Base-by-base conservation (phyloP, 2,329 filamentous ascomycete species). In the Aureobasidium uvarum region DNA sequence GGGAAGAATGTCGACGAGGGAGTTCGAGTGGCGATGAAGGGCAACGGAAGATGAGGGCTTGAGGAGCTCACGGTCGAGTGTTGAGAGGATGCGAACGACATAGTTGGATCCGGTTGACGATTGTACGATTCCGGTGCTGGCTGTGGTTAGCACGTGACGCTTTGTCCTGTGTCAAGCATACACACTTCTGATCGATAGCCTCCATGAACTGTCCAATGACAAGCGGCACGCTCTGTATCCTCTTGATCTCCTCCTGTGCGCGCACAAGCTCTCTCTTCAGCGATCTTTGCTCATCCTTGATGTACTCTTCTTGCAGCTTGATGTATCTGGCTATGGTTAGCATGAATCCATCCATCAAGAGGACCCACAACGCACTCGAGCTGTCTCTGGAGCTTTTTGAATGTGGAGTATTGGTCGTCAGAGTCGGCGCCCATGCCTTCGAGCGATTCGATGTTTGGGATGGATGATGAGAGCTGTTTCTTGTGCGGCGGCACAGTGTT, bases 181-280 rank as follows among this genome's bases (percentile, higher is more conserved):
- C 36, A 16, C 84, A 96, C 92, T 97, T 99, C 81, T 99, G 95
- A 78, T 99, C 95, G 76, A 99, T 99, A 65, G 95, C 95, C 81
- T 99, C 95, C 95, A 99, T 99, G 77, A 99, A 99, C 80, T 99
- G 95, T 67, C 95, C 95, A 77, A 99, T 99, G 69, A 99, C 95
- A 68, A 99, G 81, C 33, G 95, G 95, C 64, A 99, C 95, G 78
- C 92, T 97, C 82, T 99, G 95, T 77, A 99, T 99, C 71, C 95
- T 89, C 84, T 99, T 99, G 82, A 99, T 99, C 82, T 99, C 95
- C 79, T 99, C 95, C 78, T 99, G 95, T 72, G 95, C 95, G 72
- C 95, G 88, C 64, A 99, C 94, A 60, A 99, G 86, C 83, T 99
- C 95, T 72, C 95, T 88, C 84, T 99, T 99, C 78, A 99, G 80